Evolutionary conservation across 1,139 yeast species (phyloP), one percentile per base, ranked within the genome.

Genomic region (Yamadazyma spencermartinsiae): DNA sequence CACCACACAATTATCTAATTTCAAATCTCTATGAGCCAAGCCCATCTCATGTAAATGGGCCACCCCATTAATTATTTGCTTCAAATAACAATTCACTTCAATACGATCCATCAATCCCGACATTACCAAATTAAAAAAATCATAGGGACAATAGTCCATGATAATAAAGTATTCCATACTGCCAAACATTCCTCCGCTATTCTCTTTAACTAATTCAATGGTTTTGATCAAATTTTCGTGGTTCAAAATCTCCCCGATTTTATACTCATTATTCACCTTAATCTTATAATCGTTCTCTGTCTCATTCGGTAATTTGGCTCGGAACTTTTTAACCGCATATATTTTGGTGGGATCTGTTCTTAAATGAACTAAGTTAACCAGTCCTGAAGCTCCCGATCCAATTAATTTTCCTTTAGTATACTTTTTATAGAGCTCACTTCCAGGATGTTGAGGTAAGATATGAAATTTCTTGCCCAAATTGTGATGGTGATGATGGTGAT

Each of bases 331-430:
- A 33, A 85, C 80, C 0, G 94, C 94, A 56, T 67, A 82, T 3
- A 80, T 55, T 45, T 70, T 66, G 18, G 43, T 41, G 2, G 77
- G 73, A 49, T 78, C 77, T 1, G 66, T 54, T 23, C 64, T 64
- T 31, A 76, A 63, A 17, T 72, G 68, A 4, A 81, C 78, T 35
- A 82, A 68, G 40, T 78, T 74, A 12, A 85, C 94, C 2, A 86
- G 77, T 0, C 94, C 92, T 31, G 86, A 82, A 6, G 92, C 90
- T 18, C 94, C 94, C 38, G 84, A 74, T 4, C 94, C 94, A 14
- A 79, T 61, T 19, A 77, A 56, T 46, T 68, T 73, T 1, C 85
- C 86, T 7, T 52, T 41, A n/a, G 87, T 86, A 51, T 82, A 83
- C 51, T 79, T 78, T 33, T 72, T 55, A 42, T 58, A 59, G 17